phyloP scores from a whole-genome alignment of 1,139 yeast genomes.

The Pichia sp. region DNA sequence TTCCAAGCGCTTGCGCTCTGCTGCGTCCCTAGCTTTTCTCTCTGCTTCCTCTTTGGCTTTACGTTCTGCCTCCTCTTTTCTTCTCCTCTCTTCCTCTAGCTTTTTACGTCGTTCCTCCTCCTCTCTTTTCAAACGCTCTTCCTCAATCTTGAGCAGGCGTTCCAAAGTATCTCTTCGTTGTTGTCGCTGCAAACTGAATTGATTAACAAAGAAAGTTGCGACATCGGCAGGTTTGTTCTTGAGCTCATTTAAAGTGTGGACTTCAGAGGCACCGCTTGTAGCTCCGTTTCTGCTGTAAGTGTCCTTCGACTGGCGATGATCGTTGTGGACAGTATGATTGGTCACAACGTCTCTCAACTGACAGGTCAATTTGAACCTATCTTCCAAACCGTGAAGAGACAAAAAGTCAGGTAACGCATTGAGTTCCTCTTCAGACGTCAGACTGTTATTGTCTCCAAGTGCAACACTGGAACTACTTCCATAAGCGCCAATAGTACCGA shows the following conservation, averaged over 20 bases:
- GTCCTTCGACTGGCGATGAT: not conserved
- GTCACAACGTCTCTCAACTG: not conserved
- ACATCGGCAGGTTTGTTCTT: no score
- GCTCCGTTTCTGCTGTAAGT: not conserved
- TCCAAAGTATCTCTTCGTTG: constrained; percentile 1
- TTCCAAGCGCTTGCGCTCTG: constrained; percentile 14
- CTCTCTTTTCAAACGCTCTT: constrained; percentile 7
- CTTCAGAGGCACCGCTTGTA: not conserved
- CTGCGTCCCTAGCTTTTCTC: constrained; percentile 19
- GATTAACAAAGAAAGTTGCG: no score
- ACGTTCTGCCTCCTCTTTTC: constrained; percentile 13
- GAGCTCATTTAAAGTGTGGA: not conserved
- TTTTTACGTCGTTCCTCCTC: constrained; percentile 14
- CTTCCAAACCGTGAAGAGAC: constrained; percentile 3
- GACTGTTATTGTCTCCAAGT: not conserved
- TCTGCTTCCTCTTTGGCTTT: constrained; percentile 17
- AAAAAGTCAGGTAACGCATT: constrained; percentile 5
- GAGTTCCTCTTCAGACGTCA: constrained; percentile 3
- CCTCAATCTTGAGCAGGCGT: constrained; percentile 6
- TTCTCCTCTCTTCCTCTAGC: constrained; percentile 13
- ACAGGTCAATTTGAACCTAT: constrained; percentile 8
- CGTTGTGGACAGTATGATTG: not conserved
- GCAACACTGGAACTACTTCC: no score
- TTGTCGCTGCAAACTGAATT: not conserved
- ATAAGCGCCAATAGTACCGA: no score